Base-by-base conservation (phyloP, 805 yeast genomes). In the Lachancea meyersii region DNA sequence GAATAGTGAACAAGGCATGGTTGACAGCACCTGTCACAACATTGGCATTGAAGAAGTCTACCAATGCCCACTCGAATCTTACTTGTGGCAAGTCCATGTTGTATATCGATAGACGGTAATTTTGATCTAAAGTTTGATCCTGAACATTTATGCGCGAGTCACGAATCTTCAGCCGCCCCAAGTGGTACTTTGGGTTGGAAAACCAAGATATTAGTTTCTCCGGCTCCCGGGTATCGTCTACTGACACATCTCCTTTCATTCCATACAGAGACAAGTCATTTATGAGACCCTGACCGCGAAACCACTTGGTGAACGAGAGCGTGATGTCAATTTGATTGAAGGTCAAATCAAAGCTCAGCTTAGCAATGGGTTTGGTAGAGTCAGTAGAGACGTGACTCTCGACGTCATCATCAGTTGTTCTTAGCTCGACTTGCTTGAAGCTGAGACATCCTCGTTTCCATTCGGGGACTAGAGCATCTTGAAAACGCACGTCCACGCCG, bases 391-490 rank as follows among this genome's bases (percentile, higher is more conserved):
- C n/a, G 20, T 14, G n/a, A 10, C 26, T 16, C 22, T 6, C 17
- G 5, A 5, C 21, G 13, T n/a, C 8, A 9, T 20, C 28, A n/a
- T n/a, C 24, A 3, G 45, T 31, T n/a, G 77, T 78, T 1, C 81
- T 83, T 27, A 76, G 71, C 5, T 77, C 72, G 40, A 94, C 93
- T 51, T 85, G 83, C 43, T 79, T 76, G 60, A 91, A 82, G 43
- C 80, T 77, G 45, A 89, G 86, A 51, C 79, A 82, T 1, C 96
- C 93, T 49, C 82, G 85, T 43, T 78, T 74, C 96, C 96, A 91
- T 46, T 86, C 87, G 0, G 97, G 96, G 2, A 86, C 91, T 44
- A 88, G 79, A 0, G 96, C 97, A 56, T 78, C 85, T 58, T 86
- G 95, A 52, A 91, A 91, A 2, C 79, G 79, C 10, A 89, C 88